Conservation (phyloP, 2,329 filamentous ascomycete genomes). For the Albophoma yamanashiensis region DNA sequence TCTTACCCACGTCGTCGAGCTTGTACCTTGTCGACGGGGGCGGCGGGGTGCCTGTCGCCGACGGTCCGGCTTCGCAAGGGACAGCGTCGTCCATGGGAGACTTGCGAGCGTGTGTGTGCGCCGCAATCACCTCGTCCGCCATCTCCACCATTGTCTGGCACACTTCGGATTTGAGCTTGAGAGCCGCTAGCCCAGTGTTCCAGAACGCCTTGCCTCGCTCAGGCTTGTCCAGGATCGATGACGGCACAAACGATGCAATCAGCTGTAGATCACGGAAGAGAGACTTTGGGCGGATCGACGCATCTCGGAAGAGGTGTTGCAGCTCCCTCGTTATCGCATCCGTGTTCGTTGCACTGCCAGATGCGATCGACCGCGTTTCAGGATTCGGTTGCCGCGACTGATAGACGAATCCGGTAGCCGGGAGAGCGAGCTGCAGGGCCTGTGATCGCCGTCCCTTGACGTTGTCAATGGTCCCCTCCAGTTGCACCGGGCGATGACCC, state of each 20-base stretch:
- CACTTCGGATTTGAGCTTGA: constrained; percentile 81
- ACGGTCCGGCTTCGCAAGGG: constrained; percentile 18
- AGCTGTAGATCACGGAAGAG: constrained; percentile 75
- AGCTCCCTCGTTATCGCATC: constrained; percentile 58
- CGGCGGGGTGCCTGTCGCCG: constrained; percentile 30
- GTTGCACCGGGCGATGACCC: constrained; percentile 28
- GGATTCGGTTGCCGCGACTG: constrained; percentile 29
- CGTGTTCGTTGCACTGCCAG: constrained; percentile 40
- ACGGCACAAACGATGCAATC: constrained; percentile 55
- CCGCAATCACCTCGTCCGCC: constrained; percentile 43
- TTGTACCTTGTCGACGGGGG: constrained; percentile 51
- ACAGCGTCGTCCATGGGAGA: constrained; percentile 21
- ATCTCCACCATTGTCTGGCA: constrained; percentile 68
- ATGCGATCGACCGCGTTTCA: constrained; percentile 38
- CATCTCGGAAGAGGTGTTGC: constrained; percentile 55
- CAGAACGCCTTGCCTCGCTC: constrained; percentile 73
- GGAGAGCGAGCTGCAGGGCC: constrained; percentile 19
- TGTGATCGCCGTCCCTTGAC: constrained; percentile 58
- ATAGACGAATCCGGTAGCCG: constrained; percentile 18
- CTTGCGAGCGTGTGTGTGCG: constrained; percentile 53
- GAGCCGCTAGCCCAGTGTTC: constrained; percentile 77
- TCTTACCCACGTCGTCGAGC: constrained; percentile 71
- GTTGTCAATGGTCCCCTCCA: constrained; percentile 61
- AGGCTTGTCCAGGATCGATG: constrained; percentile 48
- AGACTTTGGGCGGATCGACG: constrained; percentile 63